These are phyloP conservation scores for Pythium phragmiticola DNA, from an alignment of 352 stramenopile genomes.

Conservation along the genomic window DNA sequence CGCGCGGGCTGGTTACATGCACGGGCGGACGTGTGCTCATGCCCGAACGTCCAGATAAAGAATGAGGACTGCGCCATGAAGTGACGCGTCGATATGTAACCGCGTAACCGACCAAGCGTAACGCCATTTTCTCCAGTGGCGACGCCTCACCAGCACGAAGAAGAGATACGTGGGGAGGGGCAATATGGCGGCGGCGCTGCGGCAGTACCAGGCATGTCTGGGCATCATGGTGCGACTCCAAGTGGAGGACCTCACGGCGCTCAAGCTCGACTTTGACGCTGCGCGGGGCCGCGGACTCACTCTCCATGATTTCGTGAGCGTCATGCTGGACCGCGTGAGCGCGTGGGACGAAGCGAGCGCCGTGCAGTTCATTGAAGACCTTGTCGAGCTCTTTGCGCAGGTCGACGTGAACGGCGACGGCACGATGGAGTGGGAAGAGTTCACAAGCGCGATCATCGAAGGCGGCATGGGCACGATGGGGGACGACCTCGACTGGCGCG, in stretches of 20 bases:
- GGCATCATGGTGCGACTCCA: slow-evolving; percentile 78
- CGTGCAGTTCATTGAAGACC: slow-evolving; percentile 64
- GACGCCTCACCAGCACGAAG: not conserved
- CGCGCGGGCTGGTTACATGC: slow-evolving; percentile 11
- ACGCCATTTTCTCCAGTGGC: slow-evolving; percentile 1
- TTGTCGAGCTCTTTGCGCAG: slow-evolving; percentile 76
- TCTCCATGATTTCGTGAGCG: slow-evolving; percentile 60
- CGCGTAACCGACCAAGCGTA: slow-evolving; percentile 13
- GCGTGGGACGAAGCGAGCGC: slow-evolving; percentile 52
- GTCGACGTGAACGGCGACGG: slow-evolving; percentile 80
- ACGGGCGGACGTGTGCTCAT: slow-evolving; percentile 20
- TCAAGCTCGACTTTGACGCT: slow-evolving; percentile 73
- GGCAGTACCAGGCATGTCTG: slow-evolving; percentile 75
- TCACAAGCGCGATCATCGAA: slow-evolving; percentile 81
- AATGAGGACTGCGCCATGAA: not conserved
- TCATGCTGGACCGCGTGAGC: slow-evolving; percentile 69
- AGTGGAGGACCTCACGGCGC: slow-evolving; percentile 55
- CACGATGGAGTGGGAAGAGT: slow-evolving; percentile 84
- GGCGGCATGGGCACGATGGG: slow-evolving; percentile 59
- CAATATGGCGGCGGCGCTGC: slow-evolving; percentile 42
- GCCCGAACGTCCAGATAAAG: not conserved
- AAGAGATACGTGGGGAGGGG: not conserved
- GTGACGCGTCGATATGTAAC: slow-evolving; percentile 2
- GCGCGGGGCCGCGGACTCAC: slow-evolving; percentile 46
- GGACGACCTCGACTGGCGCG: slow-evolving; percentile 45